These are phyloP conservation scores for Heterobasidion occidentale DNA, from an alignment of 1,284 basidiomycete species.

Conservation along the genomic window DNA sequence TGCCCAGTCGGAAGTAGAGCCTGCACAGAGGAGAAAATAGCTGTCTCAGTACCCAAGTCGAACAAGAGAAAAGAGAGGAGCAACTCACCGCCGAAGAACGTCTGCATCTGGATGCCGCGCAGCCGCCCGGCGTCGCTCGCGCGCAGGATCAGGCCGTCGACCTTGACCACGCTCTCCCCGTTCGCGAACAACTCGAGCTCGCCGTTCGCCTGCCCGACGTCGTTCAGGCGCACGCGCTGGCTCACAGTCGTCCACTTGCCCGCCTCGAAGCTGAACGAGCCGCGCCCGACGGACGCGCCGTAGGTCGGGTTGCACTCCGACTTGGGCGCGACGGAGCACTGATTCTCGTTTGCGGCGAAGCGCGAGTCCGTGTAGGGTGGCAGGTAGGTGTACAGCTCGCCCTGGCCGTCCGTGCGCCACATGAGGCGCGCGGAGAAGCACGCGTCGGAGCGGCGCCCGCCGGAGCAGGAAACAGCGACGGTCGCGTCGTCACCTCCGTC, in stretches of 20 bases:
- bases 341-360: slow-evolving; percentile 47
- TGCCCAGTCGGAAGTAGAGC: slow-evolving; percentile 38
- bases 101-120: slow-evolving; percentile 58
- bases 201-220: slow-evolving; percentile 54
- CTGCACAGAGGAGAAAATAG: slow-evolving; percentile 20
- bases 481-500: slow-evolving; percentile 42
- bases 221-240: slow-evolving; percentile 56
- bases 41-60: neutral
- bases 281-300: slow-evolving; percentile 69
- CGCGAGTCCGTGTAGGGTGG: slow-evolving; percentile 26
- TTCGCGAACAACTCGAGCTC: slow-evolving; percentile 48
- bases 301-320: slow-evolving; percentile 57
- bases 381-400: slow-evolving; percentile 56
- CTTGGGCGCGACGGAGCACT: slow-evolving; percentile 43
- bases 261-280: slow-evolving; percentile 52
- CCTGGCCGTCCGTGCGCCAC: slow-evolving; percentile 42
- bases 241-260: slow-evolving; percentile 57
- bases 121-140: slow-evolving; percentile 36
- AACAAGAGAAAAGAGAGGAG: neutral
- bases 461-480: slow-evolving; percentile 39
- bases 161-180: slow-evolving; percentile 48
- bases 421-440: slow-evolving; percentile 54
- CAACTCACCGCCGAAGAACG: slow-evolving; percentile 52
- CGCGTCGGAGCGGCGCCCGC: slow-evolving; percentile 34
- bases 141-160: slow-evolving; percentile 41